Conservation (phyloP, 2,329 filamentous ascomycete species). For the Epichloe gansuensis region DNA sequence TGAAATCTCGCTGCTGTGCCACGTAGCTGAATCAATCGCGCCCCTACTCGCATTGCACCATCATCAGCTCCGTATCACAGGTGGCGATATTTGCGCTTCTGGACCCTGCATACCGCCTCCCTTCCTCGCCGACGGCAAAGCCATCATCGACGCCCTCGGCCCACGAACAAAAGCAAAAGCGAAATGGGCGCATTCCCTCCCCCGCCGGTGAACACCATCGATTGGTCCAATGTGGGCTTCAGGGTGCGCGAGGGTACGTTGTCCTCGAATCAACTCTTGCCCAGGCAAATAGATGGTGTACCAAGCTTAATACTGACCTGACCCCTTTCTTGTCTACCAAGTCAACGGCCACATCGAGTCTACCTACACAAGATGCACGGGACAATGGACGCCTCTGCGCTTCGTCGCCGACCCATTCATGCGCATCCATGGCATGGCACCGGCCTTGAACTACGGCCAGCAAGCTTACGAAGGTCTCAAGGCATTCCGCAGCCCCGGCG, state of each 20-base stretch:
- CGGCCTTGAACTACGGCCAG: slow-evolving; percentile 90
- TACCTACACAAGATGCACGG: slow-evolving; percentile 61
- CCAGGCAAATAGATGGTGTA: background rate
- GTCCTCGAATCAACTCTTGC: too few species aligned
- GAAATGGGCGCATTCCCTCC: slow-evolving; percentile 55
- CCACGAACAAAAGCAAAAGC: background rate
- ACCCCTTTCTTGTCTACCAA: slow-evolving; percentile 41
- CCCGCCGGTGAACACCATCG: slow-evolving; percentile 66
- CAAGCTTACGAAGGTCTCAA: slow-evolving; percentile 99
- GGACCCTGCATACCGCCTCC: background rate
- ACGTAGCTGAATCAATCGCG: background rate
- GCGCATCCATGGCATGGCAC: slow-evolving; percentile 86
- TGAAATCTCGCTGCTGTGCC: background rate
- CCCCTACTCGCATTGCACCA: background rate
- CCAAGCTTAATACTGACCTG: background rate
- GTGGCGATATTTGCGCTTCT: background rate
- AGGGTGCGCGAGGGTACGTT: slow-evolving; percentile 69
- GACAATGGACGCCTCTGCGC: slow-evolving; percentile 62
- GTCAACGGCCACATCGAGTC: slow-evolving; percentile 93
- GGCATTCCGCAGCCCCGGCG: slow-evolving; percentile 69
- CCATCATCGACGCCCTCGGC: slow-evolving; percentile 17
- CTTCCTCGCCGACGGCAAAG: slow-evolving; percentile 2
- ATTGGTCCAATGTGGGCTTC: slow-evolving; percentile 92
- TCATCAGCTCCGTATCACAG: background rate
- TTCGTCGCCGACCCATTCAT: slow-evolving; percentile 79